These are phyloP conservation scores for Boehmeria nivea DNA, from an alignment of 306 rosid genomes.

Conservation along the genomic window DNA sequence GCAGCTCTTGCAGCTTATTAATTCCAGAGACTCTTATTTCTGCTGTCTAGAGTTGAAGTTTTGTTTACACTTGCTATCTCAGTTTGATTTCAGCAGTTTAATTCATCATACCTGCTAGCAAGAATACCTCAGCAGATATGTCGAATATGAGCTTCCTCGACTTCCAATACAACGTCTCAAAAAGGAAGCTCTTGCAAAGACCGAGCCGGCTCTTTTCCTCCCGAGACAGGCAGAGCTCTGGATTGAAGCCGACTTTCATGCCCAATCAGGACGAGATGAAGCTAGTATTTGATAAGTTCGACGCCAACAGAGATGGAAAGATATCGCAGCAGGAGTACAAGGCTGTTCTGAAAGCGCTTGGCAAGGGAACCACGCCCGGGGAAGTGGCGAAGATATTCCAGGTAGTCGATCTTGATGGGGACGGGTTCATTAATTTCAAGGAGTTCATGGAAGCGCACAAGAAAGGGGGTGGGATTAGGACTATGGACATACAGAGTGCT, in stretches of 20 bases:
- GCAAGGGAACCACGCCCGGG: constrained; percentile 35
- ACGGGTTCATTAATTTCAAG: constrained; percentile 61
- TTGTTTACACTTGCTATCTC: neutral
- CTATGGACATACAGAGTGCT: constrained; percentile 55
- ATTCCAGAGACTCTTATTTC: neutral
- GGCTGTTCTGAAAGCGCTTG: constrained; percentile 50
- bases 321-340: constrained; percentile 70
- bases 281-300: constrained; percentile 68
- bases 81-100: constrained; percentile 1
- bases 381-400: constrained; percentile 64
- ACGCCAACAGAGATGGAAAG: constrained; percentile 68
- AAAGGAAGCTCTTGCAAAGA: constrained; percentile 49
- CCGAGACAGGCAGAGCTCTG: constrained; percentile 52
- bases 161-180: constrained; percentile 65
- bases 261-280: constrained; percentile 69
- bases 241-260: constrained; percentile 30
- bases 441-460: constrained; percentile 74
- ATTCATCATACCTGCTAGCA: too few relatives aligned
- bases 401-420: constrained; percentile 72
- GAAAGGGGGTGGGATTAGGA: constrained; percentile 57
- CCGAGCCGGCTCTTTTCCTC: constrained; percentile 48
- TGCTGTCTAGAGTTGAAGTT: too few relatives aligned
- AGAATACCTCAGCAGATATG: constrained; percentile 42
- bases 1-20: constrained; percentile 20
- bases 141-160: constrained; percentile 55